Conservation (phyloP, 495 filamentous ascomycete species). For the Cladorrhinum samala region DNA sequence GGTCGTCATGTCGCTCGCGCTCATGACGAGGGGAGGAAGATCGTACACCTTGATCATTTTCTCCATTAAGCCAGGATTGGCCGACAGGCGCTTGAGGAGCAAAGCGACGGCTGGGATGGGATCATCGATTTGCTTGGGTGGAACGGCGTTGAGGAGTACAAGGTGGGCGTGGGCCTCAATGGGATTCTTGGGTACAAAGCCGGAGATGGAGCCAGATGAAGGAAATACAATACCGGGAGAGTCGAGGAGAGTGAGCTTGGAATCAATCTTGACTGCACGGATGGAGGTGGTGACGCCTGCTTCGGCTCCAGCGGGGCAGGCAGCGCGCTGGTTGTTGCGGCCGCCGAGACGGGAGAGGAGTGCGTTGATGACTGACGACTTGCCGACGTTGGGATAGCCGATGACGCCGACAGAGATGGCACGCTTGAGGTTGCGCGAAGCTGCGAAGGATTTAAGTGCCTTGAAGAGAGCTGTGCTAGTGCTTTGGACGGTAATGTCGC, state of each 20-base stretch:
- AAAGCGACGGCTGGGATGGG: conserved; percentile 79
- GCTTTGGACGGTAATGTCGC: conserved; percentile 75
- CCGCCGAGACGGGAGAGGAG: conserved; percentile 75
- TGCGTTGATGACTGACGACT: conserved; percentile 94
- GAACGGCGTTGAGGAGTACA: conserved; percentile 82
- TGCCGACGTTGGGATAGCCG: conserved; percentile 96
- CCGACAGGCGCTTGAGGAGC: conserved; percentile 69
- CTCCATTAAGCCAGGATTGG: conserved; percentile 60
- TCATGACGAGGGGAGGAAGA: conserved; percentile 66
- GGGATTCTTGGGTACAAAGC: conserved; percentile 49
- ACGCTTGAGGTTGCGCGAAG: conserved; percentile 75
- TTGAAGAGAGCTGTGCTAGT: conserved; percentile 85
- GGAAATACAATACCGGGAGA: conserved; percentile 96
- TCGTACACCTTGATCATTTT: conserved; percentile 78
- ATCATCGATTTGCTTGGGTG: conserved; percentile 89
- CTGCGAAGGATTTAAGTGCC: conserved; percentile 85
- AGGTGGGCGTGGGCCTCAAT: conserved; percentile 77
- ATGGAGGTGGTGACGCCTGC: conserved; percentile 88
- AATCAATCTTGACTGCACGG: conserved; percentile 88
- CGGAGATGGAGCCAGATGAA: conserved; percentile 32
- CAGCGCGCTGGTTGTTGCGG: conserved; percentile 47
- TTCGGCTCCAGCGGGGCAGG: conserved; percentile 86
- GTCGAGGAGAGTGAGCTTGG: conserved; percentile 88
- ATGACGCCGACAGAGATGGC: conserved; percentile 89
- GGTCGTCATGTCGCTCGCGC: conserved; percentile 72